Evolutionary conservation across 1,139 yeast species (phyloP), one percentile per base, ranked within the genome.

Genomic region (Zygotorulaspora mrakii): DNA sequence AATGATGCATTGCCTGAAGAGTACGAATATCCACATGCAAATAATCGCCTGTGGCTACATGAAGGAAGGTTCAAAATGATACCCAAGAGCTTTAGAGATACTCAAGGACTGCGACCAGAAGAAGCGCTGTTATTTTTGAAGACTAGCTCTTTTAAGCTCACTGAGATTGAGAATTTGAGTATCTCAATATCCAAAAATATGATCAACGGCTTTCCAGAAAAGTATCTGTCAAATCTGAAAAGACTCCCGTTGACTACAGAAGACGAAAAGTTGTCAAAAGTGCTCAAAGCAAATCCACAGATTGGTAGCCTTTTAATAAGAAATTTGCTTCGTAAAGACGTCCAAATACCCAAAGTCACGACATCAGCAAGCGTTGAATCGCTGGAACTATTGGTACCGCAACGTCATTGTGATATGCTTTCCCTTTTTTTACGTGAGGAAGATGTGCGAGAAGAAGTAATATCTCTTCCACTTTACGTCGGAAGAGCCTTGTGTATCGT

Each of bases 1-100:
- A 66, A 71, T 26, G 71, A 73, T 9, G 42, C 51, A 2, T 55
- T 74, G 12, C 73, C 70, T 1, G 54, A 54, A 22, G 60, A 59
- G 3, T 62, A 55, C 33, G 54, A 57, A 33, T 53, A 45, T 35
- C 64, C 64, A 3, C 33, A 43, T 8, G 54, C 54, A 1, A 56
- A 57, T 49, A 57, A 55, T 46, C 48, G 65, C 45, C 28, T 55
- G 33, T 49, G 64, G 65, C 13, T 59, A 2, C 53, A 52, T 32
- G 52, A 53, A 25, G 64, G 64, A 2, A 41, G 27, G 17, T 50
- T 59, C 27, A 54, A 45, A 45, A 35, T 55, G 23, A 59, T 61
- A n/a, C 62, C 68, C 3, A 43, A 48, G 6, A 49, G 48, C 4
- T 62, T 46, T 40, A 57, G 59, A 27, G 49, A 49, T 3, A 48